Percentiles rank a stretch among this genome's conserved stretches.
phyloP scores from a whole-genome alignment of 2,329 filamentous ascomycete species.

The Microsporum ferrugineum region DNA sequence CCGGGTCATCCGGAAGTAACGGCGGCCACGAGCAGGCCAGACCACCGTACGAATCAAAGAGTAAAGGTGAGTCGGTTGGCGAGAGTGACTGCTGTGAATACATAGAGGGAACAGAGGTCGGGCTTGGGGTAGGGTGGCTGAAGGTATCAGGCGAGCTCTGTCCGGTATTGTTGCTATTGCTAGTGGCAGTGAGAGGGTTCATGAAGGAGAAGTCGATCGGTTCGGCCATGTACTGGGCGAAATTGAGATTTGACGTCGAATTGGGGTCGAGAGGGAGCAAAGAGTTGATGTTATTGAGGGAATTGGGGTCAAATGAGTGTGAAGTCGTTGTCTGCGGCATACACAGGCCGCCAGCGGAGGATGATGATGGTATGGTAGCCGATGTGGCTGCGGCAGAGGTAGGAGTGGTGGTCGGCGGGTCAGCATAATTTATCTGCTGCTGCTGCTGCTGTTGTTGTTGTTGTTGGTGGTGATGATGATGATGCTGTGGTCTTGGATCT shows the following conservation, averaged over 20 bases:
- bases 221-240: conserved; percentile 12
- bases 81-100: conserved; percentile 12
- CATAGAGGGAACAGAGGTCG: conserved; percentile 11
- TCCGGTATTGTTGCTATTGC: background rate
- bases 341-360: background rate
- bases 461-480: background rate
- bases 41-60: conserved; percentile 9
- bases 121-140: background rate
- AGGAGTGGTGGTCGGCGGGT: background rate
- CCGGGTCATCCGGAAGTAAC: conserved; percentile 12
- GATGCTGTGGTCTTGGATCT: conserved; percentile 1
- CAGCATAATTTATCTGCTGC: background rate
- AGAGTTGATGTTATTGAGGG: background rate
- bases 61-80: conserved; percentile 11
- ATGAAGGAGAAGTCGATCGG: conserved; percentile 11
- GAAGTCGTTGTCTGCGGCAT: background rate
- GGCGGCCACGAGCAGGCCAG: conserved; percentile 11
- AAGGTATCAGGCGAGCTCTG: background rate
- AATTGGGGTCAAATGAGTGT: background rate
- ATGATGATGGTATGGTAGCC: background rate
- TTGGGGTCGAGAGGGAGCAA: conserved; percentile 10
- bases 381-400: background rate
- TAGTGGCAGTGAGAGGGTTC: background rate
- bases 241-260: conserved; percentile 5
- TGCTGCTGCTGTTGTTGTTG: background rate